These are phyloP conservation scores for Corinectria fuckeliana DNA, from an alignment of 2,329 filamentous ascomycete genomes.

Conservation along the genomic window DNA sequence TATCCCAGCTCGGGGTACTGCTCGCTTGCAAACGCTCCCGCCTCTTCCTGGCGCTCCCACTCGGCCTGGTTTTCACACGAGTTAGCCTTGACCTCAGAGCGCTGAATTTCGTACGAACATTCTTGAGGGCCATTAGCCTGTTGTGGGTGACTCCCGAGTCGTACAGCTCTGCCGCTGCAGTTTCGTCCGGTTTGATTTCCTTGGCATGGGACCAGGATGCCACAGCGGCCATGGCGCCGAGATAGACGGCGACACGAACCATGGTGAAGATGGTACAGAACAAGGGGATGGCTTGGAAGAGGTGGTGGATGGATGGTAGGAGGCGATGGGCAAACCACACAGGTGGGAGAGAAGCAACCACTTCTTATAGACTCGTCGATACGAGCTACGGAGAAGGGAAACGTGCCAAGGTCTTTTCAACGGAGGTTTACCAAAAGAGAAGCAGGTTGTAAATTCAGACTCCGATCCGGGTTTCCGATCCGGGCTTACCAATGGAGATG, in stretches of 20 bases:
- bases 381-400: neutral
- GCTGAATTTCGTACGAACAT: neutral
- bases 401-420: neutral
- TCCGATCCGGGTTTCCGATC: no score
- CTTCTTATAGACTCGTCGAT: neutral
- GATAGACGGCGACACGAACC: conserved; percentile 26
- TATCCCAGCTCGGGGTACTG: conserved; percentile 48
- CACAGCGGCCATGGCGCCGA: conserved; percentile 20
- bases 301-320: neutral
- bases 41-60: conserved; percentile 43
- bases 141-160: conserved; percentile 31
- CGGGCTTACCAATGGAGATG: neutral
- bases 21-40: conserved; percentile 44
- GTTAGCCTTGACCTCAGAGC: neutral
- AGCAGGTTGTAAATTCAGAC: neutral
- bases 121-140: conserved; percentile 26
- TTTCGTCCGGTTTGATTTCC: conserved; percentile 27
- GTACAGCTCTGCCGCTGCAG: conserved; percentile 22
- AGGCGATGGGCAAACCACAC: neutral
- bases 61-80: conserved; percentile 30
- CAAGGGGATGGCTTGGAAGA: neutral
- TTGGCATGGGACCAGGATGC: conserved; percentile 20
- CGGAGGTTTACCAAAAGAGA: no score
- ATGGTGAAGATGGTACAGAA: conserved; percentile 10
- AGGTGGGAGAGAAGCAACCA: neutral